Conservation (phyloP, 768 basidiomycete genomes). For the Kwoniella shandongensis region DNA sequence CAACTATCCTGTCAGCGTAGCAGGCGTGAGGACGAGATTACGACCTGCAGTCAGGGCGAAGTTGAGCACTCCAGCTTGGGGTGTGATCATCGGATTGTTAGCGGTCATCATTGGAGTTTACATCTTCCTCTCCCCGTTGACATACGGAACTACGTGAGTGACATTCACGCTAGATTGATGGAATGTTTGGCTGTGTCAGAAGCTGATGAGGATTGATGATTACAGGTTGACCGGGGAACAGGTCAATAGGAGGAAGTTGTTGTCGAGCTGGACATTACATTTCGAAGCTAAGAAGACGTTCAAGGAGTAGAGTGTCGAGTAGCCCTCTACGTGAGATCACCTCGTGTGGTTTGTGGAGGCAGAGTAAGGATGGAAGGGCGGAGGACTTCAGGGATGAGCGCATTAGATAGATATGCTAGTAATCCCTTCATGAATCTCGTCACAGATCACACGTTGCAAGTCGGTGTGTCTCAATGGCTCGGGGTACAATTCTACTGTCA, state of each 20-base stretch:
- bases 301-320: background rate
- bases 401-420: background rate
- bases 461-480: too few relatives aligned
- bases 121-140: conserved; percentile 78
- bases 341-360: background rate
- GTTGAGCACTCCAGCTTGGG: conserved; percentile 60
- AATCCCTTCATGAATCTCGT: too few relatives aligned
- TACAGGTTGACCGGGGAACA: conserved; percentile 75
- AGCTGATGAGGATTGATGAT: background rate
- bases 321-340: too few relatives aligned
- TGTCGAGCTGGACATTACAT: conserved; percentile 91
- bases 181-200: too few relatives aligned
- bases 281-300: conserved; percentile 46
- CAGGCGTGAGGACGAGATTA: conserved; percentile 67
- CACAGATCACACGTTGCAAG: too few relatives aligned
- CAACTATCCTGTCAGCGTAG: conserved; percentile 81
- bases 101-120: conserved; percentile 59
- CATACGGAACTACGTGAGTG: conserved; percentile 86
- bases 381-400: background rate
- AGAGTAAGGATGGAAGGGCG: background rate
- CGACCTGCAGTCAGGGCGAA: conserved; percentile 64
- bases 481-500: too few relatives aligned
- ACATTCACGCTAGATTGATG: too few relatives aligned
- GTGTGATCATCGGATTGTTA: conserved; percentile 64
- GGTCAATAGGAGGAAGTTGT: conserved; percentile 77